Conservation (phyloP, 768 basidiomycete genomes). For the Lepiota venenata region DNA sequence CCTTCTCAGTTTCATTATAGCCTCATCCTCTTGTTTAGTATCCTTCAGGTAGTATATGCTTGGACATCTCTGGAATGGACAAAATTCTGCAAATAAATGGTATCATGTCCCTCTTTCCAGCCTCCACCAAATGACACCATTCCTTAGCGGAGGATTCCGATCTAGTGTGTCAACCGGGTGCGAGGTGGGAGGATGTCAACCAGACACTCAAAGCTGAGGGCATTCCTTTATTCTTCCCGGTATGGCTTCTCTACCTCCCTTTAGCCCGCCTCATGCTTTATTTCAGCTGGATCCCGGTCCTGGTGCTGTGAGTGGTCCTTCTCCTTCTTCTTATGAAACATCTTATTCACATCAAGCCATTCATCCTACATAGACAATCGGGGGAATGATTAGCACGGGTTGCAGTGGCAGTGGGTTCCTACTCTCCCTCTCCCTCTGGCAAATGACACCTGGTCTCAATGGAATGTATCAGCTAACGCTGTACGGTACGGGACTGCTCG, state of each 20-base stretch:
- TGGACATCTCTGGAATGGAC: conserved; percentile 84
- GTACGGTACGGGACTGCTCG: conserved; percentile 87
- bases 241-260: conserved; percentile 20
- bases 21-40: conserved; percentile 25
- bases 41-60: conserved; percentile 66
- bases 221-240: conserved; percentile 85
- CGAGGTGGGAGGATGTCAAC: conserved; percentile 80
- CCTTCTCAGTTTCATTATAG: not conserved
- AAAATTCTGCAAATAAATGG: conserved; percentile 75
- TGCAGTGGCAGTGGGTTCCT: conserved; percentile 72
- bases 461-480: conserved; percentile 56
- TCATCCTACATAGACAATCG: conserved; percentile 55
- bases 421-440: not conserved
- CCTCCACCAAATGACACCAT: not conserved
- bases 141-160: conserved; percentile 65
- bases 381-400: conserved; percentile 87
- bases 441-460: not conserved
- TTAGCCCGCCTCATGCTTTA: not conserved
- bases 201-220: conserved; percentile 59
- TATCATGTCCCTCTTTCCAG: conserved; percentile 21
- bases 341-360: not conserved
- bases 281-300: conserved; percentile 68
- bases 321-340: not conserved
- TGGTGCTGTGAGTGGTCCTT: conserved; percentile 50
- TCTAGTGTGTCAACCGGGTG: conserved; percentile 72